Evolutionary conservation across 768 basidiomycete genomes (phyloP).

Genomic region (Podaxis sp.): DNA sequence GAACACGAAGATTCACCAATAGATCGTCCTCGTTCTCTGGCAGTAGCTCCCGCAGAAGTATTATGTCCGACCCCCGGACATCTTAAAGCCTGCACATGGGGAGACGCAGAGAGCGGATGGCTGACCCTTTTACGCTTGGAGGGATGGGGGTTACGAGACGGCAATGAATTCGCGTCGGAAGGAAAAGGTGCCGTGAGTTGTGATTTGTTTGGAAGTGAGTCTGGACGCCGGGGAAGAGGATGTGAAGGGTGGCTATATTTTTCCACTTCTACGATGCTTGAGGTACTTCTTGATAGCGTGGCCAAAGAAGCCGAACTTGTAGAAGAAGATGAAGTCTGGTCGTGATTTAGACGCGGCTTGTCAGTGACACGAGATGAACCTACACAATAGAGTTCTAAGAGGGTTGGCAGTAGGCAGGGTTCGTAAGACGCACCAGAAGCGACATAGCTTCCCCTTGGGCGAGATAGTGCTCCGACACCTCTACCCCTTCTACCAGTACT

Average conservation of each 20-base stretch:
- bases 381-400: neutral
- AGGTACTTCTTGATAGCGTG: neutral
- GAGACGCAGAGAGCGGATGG: neutral
- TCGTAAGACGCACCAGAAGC: too few species aligned
- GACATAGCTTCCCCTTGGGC: too few species aligned
- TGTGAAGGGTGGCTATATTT: neutral
- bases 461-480: neutral
- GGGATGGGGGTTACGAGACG: neutral
- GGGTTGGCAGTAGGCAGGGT: too few species aligned
- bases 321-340: neutral
- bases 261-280: neutral
- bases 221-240: neutral
- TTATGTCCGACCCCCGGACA: neutral
- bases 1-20: neutral
- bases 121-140: neutral
- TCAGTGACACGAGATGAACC: neutral
- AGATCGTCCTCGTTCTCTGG: too few species aligned
- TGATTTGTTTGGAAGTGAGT: neutral
- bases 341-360: neutral
- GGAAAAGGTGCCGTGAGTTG: neutral
- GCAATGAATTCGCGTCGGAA: neutral
- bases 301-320: neutral
- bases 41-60: neutral
- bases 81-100: neutral
- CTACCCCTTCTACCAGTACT: neutral